These are phyloP conservation scores for Passiflora organensis DNA, from an alignment of 345 rosid species.

Conservation along the genomic window DNA sequence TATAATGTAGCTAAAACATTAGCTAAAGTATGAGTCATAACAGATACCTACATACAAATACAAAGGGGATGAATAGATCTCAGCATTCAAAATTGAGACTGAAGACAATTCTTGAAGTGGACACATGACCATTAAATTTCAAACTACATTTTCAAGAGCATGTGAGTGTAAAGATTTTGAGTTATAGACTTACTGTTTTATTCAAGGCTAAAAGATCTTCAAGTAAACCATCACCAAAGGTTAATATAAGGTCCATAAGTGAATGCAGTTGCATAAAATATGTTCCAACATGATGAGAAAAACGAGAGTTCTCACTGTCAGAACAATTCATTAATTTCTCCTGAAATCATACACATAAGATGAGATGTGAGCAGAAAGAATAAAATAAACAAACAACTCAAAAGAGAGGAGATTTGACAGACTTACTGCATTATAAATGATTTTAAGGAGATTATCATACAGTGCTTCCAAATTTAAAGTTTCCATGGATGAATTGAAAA, in stretches of 20 bases:
- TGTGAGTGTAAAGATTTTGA: neutral
- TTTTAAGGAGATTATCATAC: constrained; percentile 42
- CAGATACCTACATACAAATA: constrained; percentile 49
- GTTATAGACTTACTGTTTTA: constrained; percentile 47
- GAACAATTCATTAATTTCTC: constrained; percentile 43
- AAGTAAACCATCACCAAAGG: constrained; percentile 54
- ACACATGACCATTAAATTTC: too few relatives aligned
- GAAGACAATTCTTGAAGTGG: too few relatives aligned
- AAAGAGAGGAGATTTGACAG: constrained; percentile 1
- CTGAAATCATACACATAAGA: constrained; percentile 41
- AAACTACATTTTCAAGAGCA: neutral
- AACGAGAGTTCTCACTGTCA: constrained; percentile 19
- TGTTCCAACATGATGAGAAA: constrained; percentile 37
- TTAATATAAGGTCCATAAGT: constrained; percentile 48
- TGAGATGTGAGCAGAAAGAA: constrained; percentile 12
- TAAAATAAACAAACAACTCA: neutral
- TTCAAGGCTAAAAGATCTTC: constrained; percentile 60
- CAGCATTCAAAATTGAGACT: too few relatives aligned
- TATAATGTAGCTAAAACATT: constrained; percentile 58
- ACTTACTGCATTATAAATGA: constrained; percentile 53
- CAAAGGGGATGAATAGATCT: neutral
- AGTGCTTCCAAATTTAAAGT: constrained; percentile 46
- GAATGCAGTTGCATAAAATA: constrained; percentile 44
- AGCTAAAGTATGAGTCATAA: constrained; percentile 73
- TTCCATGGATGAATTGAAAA: constrained; percentile 41